Conservation (phyloP, 495 filamentous ascomycete genomes). For the Lentithecium fluviatile region DNA sequence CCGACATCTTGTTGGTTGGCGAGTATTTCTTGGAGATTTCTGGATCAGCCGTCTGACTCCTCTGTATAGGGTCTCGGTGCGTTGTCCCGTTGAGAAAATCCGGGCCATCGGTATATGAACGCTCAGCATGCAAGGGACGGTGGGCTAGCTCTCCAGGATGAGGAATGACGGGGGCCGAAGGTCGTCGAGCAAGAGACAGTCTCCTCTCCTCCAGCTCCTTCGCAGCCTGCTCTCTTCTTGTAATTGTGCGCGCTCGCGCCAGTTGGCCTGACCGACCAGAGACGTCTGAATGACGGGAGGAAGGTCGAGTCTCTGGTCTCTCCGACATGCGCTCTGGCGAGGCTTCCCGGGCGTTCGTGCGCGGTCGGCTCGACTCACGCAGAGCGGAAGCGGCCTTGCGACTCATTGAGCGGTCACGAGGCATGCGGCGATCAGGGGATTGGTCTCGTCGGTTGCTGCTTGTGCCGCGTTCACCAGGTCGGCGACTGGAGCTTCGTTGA, state of each 20-base stretch:
- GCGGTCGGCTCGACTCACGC: conserved; percentile 26
- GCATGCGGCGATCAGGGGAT: conserved; percentile 44
- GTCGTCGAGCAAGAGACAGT: conserved; percentile 73
- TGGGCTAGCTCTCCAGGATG: conserved; percentile 64
- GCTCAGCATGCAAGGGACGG: conserved; percentile 24
- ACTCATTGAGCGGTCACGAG: conserved; percentile 35
- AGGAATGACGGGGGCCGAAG: conserved; percentile 74
- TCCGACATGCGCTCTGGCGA: conserved; percentile 29
- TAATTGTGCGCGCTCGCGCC: conserved; percentile 22
- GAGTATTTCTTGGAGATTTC: conserved; percentile 32
- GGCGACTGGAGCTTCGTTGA: conserved; percentile 61
- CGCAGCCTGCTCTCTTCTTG: conserved; percentile 69
- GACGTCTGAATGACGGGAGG: conserved; percentile 26
- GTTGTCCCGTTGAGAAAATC: conserved; percentile 33
- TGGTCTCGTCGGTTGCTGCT: conserved; percentile 49
- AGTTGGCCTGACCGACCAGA: conserved; percentile 27
- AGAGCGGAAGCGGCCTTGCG: conserved; percentile 17
- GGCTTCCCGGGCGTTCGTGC: conserved; percentile 18
- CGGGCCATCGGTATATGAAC: conserved; percentile 43
- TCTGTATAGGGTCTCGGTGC: conserved; percentile 28
- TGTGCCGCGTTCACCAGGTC: conserved; percentile 50
- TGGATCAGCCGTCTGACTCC: conserved; percentile 36
- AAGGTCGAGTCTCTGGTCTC: conserved; percentile 12
- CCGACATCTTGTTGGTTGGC: conserved; percentile 21
- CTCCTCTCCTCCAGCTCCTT: conserved; percentile 84